Base-by-base conservation (phyloP, 2,329 filamentous ascomycete species). In the Daldinia eschscholtzii region DNA sequence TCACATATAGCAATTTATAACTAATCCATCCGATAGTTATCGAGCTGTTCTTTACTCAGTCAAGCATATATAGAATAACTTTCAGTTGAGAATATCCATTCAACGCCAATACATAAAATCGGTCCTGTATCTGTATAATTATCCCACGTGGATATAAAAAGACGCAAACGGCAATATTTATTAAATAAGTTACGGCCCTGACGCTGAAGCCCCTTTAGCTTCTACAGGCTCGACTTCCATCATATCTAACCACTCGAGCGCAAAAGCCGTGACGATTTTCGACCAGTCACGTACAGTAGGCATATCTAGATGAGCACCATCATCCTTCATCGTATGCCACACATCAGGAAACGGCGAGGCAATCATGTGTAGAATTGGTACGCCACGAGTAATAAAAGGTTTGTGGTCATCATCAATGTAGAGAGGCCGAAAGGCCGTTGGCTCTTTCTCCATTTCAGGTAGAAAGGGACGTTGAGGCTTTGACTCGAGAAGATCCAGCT, bases 161-260 rank as follows among this genome's bases (percentile, higher is more conserved):
- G 35, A 55, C 23, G 33, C 33, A 44, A 23, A 23, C 42, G n/a
- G 23, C 39, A 48, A 35, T 37, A 41, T 23, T n/a, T 42, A 20
- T 28, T 18, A 57, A 61, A 18, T 35, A 57, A 20, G 9, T 15
- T 12, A 48, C 63, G 35, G 50, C 7, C 59, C 52, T 42, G 56
- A 20, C 20, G 30, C 58, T 33, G 46, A 23, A 20, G 62, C 44
- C 28, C 57, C 39, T 2, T 20, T 50, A 50, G 53, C 60, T 20
- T 72, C 69, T 55, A 74, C 72, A 13, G 80, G 77, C 63, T 78
- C 75, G 6, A 81, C 76, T 68, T 81, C 79, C 77, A 79, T 81
- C 76, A 94, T 81, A 73, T 94, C 93, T 83, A 96, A 85, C 91
- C 92, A 96, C 78, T 95, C 92, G 3, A 91, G 87, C 50, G 88